Base-by-base conservation (phyloP, 139 green algal species). In the Chlorella sorokiniana region DNA sequence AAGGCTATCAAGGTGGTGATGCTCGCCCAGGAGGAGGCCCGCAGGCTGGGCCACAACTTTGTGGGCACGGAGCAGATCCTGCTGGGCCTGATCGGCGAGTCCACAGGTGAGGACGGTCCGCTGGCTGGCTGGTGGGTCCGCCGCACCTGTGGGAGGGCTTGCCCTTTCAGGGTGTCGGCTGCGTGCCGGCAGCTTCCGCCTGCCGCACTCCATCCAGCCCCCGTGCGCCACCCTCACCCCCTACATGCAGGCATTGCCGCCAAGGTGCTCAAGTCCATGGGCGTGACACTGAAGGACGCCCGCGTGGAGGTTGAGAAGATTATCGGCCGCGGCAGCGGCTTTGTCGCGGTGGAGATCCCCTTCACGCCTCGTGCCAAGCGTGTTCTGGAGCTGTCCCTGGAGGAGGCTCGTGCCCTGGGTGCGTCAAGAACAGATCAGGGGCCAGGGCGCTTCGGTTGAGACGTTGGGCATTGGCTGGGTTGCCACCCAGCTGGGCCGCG, bases 1-100 rank as follows among this genome's bases (percentile, higher is more conserved):
- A 90, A 88, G 86, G 93, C 94, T 51, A 97, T 97, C 88, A 95
- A 97, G 86, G 45, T 98, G 48, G 96, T 99, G 41, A 99, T 99
- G 97, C 92, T 99, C 0, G 96, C 97, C 3, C 97, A 99, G 85
- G 97, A 99, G 90, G 97, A 99, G 91, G 94, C 95, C 0, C 88
- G 97, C 44, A 79, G 96, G 2, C 88, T 97, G 56, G 91, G 97
- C 76, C 97, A 99, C 91, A 99, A 99, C 88, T 99, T 99, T 85
- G 97, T 99, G 72, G 97, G 97, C 67, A 99, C 97, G 23, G 97
- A 99, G 91, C 97, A 99, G 93, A 96, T 99, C 69, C 91, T 99
- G 79, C 91, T 99, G 62, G 97, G 97, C 37, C 91, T 99, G 38
- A 98, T 99, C 62, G 97, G 97, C 59, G 97, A 99, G 90, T 95